Percentiles rank a stretch among this genome's conserved stretches.
Conservation (phyloP, 352 stramenopile species). For the Globisporangium paroecandrum region DNA sequence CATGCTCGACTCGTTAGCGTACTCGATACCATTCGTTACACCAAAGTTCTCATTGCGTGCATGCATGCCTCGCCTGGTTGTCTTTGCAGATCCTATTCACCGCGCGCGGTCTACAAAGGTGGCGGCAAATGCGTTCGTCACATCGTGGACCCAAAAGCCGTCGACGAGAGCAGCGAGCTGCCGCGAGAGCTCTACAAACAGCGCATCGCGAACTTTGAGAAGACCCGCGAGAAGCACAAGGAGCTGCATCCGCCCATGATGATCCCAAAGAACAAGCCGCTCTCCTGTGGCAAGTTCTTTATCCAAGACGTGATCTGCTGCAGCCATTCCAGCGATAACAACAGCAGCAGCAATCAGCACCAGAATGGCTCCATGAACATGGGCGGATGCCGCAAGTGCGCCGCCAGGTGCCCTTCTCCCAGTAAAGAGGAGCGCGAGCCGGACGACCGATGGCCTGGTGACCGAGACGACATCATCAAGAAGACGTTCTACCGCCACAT, state of each 20-base stretch:
- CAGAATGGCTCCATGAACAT: neutral
- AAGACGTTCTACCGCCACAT: constrained; percentile 12
- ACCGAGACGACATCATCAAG: constrained; percentile 17
- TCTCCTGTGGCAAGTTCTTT: constrained; percentile 60
- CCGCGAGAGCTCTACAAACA: constrained; percentile 41
- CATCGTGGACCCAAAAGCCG: constrained; percentile 19
- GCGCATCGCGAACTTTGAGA: constrained; percentile 54
- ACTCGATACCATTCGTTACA: neutral
- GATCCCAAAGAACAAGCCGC: constrained; percentile 49
- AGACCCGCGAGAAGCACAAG: constrained; percentile 56
- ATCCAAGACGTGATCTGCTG: constrained; percentile 42
- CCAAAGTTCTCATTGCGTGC: neutral
- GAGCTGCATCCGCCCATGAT: constrained; percentile 66
- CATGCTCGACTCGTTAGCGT: neutral
- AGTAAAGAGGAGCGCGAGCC: constrained; percentile 15
- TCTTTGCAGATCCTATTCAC: constrained; percentile 39
- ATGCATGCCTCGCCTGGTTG: neutral
- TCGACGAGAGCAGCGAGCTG: constrained; percentile 17
- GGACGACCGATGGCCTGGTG: constrained; percentile 1
- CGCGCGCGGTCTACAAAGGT: constrained; percentile 50
- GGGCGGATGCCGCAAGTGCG: constrained; percentile 26
- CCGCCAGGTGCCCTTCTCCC: constrained; percentile 24
- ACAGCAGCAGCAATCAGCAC: constrained; percentile 17
- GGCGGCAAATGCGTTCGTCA: constrained; percentile 41
- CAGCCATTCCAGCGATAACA: neutral